phyloP scores from a whole-genome alignment of 2,329 filamentous ascomycete genomes.

The Aspergillus uvarum region DNA sequence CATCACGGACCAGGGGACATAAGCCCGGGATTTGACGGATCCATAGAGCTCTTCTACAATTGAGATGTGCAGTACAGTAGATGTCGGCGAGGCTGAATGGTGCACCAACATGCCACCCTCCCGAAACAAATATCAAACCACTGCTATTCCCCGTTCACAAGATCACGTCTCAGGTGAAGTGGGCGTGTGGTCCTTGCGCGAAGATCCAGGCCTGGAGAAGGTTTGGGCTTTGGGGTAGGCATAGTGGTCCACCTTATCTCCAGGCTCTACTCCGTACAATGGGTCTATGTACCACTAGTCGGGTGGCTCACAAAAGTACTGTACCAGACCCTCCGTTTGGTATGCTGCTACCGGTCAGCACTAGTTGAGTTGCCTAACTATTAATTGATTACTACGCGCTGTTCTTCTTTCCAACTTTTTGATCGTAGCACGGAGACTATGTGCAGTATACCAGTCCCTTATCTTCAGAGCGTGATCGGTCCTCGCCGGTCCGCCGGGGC shows the following conservation, averaged over 20 bases:
- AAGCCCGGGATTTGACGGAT: no score
- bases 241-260: neutral
- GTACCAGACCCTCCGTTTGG: no score
- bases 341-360: no score
- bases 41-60: neutral
- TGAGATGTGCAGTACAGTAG: neutral
- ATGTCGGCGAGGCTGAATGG: no score
- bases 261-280: neutral
- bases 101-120: no score
- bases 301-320: no score
- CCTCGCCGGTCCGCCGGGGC: constrained; percentile 5
- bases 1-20: no score
- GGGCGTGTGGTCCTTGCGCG: neutral
- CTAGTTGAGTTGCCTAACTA: no score
- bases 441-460: neutral
- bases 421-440: no score
- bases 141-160: neutral
- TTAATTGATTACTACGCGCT: no score
- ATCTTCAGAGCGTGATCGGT: neutral
- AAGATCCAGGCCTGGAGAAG: neutral
- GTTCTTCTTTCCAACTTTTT: no score
- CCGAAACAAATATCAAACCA: neutral
- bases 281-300: no score
- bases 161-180: neutral
- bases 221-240: neutral